These are phyloP conservation scores for Colletotrichum shisoi DNA, from an alignment of 2,329 filamentous ascomycete species.

Conservation along the genomic window DNA sequence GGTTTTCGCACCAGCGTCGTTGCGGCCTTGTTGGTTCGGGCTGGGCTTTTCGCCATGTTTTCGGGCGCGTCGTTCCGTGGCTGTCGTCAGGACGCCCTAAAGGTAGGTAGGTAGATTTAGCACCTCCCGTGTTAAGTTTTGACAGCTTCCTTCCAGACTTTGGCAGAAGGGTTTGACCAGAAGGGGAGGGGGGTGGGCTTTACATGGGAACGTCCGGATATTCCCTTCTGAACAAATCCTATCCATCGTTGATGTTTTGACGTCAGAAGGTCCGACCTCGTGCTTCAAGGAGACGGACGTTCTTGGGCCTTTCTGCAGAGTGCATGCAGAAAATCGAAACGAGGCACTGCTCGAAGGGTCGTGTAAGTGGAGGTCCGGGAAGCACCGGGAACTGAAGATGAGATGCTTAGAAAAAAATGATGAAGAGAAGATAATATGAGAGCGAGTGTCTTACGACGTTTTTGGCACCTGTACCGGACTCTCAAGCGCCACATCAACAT, in stretches of 20 bases:
- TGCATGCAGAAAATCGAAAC: conserved; percentile 23
- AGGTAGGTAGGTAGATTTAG: background rate
- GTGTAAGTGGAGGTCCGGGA: conserved; percentile 23
- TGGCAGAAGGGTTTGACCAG: background rate
- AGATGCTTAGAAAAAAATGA: background rate
- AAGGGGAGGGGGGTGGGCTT: conserved; percentile 1
- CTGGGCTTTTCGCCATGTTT: conserved; percentile 8
- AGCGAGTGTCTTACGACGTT: background rate
- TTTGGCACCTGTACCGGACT: background rate
- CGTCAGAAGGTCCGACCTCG: conserved; percentile 23
- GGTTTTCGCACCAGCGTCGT: conserved; percentile 20
- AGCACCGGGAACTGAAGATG: conserved; percentile 5
- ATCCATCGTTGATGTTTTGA: conserved; percentile 20
- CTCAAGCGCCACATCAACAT: too few relatives aligned
- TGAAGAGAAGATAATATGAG: background rate
- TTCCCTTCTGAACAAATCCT: background rate
- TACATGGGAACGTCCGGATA: conserved; percentile 12
- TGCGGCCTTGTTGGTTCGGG: background rate
- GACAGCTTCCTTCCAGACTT: conserved; percentile 15
- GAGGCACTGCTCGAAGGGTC: conserved; percentile 15
- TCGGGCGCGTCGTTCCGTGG: background rate
- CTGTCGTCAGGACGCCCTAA: background rate
- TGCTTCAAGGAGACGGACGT: conserved; percentile 20
- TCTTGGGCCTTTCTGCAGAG: conserved; percentile 18
- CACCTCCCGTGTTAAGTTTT: conserved; percentile 7